These are phyloP conservation scores for Olyra latifolia DNA, from an alignment of 176 grass and related monocot species.

Conservation along the genomic window DNA sequence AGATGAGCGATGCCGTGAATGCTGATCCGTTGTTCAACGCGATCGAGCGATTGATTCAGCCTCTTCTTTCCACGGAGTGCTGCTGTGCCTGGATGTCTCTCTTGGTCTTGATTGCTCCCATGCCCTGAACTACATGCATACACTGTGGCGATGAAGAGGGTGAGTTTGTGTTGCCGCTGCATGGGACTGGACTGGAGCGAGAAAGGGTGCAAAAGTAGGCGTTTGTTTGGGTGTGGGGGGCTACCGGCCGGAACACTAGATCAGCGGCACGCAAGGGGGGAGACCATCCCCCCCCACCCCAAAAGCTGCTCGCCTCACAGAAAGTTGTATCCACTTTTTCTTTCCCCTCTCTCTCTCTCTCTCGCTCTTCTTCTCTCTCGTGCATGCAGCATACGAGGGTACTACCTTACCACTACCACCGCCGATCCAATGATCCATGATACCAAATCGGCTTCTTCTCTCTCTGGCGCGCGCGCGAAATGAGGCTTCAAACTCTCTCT, in stretches of 20 bases:
- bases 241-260: constrained; percentile 2
- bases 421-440: not conserved
- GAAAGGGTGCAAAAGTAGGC: constrained; percentile 2
- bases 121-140: not conserved
- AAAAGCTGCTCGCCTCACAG: constrained; percentile 2
- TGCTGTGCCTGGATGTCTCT: too few relatives aligned
- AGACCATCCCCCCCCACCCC: not conserved
- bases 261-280: not conserved
- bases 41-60: too few relatives aligned
- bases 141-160: too few relatives aligned
- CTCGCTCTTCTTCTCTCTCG: not conserved
- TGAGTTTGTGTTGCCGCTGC: not conserved
- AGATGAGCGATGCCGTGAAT: too few relatives aligned
- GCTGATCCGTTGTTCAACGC: too few relatives aligned
- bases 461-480: not conserved
- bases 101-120: not conserved
- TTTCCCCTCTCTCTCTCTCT: too few relatives aligned
- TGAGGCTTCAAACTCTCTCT: not conserved
- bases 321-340: constrained; percentile 14
- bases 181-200: not conserved
- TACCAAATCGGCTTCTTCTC: not conserved
- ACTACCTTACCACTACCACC: not conserved
- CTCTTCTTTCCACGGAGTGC: too few relatives aligned
- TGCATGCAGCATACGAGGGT: not conserved
- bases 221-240: constrained; percentile 17